A percentile compares a stretch with the other conserved stretches of the same genome.
Evolutionary conservation across 805 yeast genomes (phyloP).

Genomic region (Starmerella potacharoeniae): DNA sequence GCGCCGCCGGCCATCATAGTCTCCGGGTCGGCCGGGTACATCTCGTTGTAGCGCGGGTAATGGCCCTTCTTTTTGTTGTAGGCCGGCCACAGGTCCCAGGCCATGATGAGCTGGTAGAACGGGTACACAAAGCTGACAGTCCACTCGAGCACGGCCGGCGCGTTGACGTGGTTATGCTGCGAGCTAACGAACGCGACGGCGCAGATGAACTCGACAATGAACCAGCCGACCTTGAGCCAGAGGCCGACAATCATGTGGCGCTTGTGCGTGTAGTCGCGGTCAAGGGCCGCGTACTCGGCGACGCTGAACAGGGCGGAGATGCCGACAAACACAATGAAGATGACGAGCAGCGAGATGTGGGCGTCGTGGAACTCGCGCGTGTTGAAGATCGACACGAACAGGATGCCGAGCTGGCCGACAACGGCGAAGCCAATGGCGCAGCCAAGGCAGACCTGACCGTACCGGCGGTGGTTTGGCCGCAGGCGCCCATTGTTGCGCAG

Average conservation of each 20-base stretch:
- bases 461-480: slow-evolving; percentile 38
- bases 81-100: slow-evolving; percentile 61
- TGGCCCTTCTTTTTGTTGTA: slow-evolving; percentile 31
- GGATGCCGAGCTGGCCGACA: slow-evolving; percentile 59
- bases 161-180: slow-evolving; percentile 33
- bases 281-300: slow-evolving; percentile 39
- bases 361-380: slow-evolving; percentile 45
- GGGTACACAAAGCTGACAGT: slow-evolving; percentile 77
- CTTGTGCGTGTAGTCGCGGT: slow-evolving; percentile 31
- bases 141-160: slow-evolving; percentile 73
- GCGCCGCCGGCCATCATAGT: slow-evolving; percentile 5
- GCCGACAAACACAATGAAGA: slow-evolving; percentile 60
- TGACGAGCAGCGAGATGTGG: slow-evolving; percentile 51
- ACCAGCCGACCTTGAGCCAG: slow-evolving; percentile 51
- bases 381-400: slow-evolving; percentile 64
- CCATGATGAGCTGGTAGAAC: slow-evolving; percentile 46
- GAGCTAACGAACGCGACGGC: slow-evolving; percentile 48
- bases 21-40: slow-evolving; percentile 13
- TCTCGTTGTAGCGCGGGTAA: slow-evolving; percentile 14
- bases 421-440: slow-evolving; percentile 39
- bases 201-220: slow-evolving; percentile 48
- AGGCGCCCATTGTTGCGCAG: slow-evolving; percentile 49
- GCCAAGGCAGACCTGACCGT: slow-evolving; percentile 35
- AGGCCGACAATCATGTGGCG: slow-evolving; percentile 31
- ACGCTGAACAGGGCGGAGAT: slow-evolving; percentile 38